Evolutionary conservation across 2,329 filamentous ascomycete species (phyloP).

Genomic region (Cercospora brassicicola): DNA sequence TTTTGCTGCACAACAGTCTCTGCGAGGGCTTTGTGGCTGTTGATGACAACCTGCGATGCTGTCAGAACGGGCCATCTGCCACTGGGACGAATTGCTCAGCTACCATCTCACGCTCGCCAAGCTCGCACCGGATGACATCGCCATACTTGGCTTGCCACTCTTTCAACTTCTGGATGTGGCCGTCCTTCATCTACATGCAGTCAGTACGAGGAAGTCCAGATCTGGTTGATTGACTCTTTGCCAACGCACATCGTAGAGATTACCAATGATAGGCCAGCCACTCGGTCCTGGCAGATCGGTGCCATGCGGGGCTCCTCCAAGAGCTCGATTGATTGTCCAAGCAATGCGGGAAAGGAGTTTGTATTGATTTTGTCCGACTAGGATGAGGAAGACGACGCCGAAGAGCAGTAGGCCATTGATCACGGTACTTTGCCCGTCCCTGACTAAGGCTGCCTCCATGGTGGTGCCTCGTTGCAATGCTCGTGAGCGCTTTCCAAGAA

Average conservation of each 20-base stretch:
- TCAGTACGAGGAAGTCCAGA: background rate
- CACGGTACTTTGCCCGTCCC: background rate
- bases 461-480: background rate
- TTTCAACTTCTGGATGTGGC: background rate
- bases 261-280: background rate
- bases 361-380: background rate
- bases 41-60: background rate
- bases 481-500: background rate
- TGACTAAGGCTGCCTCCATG: background rate
- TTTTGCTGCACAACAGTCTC: background rate
- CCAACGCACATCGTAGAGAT: background rate
- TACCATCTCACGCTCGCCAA: conserved; percentile 1
- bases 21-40: background rate
- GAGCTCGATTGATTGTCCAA: background rate
- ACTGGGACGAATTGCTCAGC: background rate
- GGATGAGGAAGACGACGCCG: background rate
- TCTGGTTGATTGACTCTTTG: background rate
- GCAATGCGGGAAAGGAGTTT: background rate
- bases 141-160: background rate
- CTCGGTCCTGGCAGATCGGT: background rate
- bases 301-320: conserved; percentile 1
- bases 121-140: conserved; percentile 1
- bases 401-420: background rate
- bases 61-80: background rate
- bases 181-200: background rate